Evolutionary conservation across 225 moss, liverwort and hornwort genomes (phyloP).

Genomic region (Straminergon stramineum): DNA sequence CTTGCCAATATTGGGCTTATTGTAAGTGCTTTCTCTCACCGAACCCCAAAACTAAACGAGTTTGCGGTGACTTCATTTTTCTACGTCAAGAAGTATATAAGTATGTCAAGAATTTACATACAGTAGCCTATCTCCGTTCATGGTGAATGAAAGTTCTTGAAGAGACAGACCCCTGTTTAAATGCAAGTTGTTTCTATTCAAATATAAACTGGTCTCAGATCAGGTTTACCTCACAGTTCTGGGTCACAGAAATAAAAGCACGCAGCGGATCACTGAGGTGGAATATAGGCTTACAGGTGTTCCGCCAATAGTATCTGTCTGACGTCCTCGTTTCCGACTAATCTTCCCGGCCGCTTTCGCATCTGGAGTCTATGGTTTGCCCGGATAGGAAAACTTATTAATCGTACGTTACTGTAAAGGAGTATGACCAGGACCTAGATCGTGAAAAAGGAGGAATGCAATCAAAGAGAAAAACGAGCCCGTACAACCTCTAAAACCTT

Average conservation of each 20-base stretch:
- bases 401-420: background rate
- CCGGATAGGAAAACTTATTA: background rate
- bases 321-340: conserved; percentile 32
- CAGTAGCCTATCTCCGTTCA: background rate
- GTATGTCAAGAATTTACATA: background rate
- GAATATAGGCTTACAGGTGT: conserved; percentile 32
- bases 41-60: background rate
- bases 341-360: background rate
- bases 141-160: background rate
- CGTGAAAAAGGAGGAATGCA: background rate
- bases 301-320: conserved; percentile 23
- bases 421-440: background rate
- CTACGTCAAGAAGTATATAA: background rate
- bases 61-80: background rate
- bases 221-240: background rate
- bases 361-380: conserved; percentile 21
- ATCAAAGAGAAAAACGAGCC: background rate
- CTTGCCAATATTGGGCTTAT: background rate
- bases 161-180: background rate
- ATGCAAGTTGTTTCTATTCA: background rate
- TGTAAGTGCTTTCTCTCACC: background rate
- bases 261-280: background rate
- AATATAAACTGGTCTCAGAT: background rate
- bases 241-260: background rate
- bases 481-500: background rate